Evolutionary conservation across 192 early-diverging fungal genomes (phyloP), one percentile per base, ranked within the genome.

Genomic region (Rhizophagus clarus): DNA sequence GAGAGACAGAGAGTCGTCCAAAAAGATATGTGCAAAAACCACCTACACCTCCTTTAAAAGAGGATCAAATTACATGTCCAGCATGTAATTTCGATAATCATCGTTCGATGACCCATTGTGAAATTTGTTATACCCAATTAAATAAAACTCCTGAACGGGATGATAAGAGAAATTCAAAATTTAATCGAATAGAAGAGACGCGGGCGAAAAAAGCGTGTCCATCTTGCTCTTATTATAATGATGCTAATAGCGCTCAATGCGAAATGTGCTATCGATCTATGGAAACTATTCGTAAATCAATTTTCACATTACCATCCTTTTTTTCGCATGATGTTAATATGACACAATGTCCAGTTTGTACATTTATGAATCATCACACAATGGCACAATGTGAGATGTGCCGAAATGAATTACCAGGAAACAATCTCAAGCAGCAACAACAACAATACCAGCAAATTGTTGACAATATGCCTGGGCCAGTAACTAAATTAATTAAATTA

Each of bases 211-310:
- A 42, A 42, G 8, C 22, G 45, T 70, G 68, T 40, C 10, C 68
- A 5, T 3, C 28, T 1, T 72, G 71, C 31, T 72, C 71, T 7
- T 72, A 29, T 28, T 26, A 26, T 28, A 72, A 72, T 56, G 11
- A 49, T 72, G n/a, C 71, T 49, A 20, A 29, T 31, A 24, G 24
- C 14, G 40, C 5, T 5, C 71, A 72, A 56, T 72, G 71, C 31
- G 71, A 72, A 47, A 72, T 72, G 71, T 72, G 71, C 17, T 72
- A 49, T 72, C 14, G 15, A 29, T 47, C 71, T 49, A 49, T 72
- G 8, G 45, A 51, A 14, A 1, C 20, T 56, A 5, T 22, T 22
- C 51, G 51, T 56, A 56, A 56, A 56, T 7, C 51, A 20, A 22
- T 17, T 56, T 56, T 56, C 20, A 22, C 17, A 6, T 28, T 49